These are phyloP conservation scores for Penicillium palitans DNA, from an alignment of 2,329 filamentous ascomycete species.

Conservation along the genomic window DNA sequence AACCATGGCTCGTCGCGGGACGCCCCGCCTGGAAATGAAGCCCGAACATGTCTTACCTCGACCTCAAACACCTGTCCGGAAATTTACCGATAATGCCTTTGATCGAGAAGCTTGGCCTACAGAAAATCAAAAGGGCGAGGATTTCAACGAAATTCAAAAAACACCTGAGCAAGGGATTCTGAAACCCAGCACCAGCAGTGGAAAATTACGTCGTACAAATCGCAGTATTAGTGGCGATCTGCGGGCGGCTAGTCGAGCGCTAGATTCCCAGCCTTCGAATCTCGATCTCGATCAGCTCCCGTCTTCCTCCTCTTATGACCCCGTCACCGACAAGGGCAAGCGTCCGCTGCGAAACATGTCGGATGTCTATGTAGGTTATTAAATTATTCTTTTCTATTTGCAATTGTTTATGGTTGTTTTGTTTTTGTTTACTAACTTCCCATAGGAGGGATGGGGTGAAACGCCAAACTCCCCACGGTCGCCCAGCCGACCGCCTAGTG, in stretches of 20 bases:
- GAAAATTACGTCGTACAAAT: slow-evolving; percentile 67
- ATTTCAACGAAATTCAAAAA: slow-evolving; percentile 32
- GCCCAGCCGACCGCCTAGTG: slow-evolving; percentile 88
- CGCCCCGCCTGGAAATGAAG: slow-evolving; percentile 42
- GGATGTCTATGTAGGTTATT: slow-evolving; percentile 82
- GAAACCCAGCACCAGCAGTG: slow-evolving; percentile 50
- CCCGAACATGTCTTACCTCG: slow-evolving; percentile 41
- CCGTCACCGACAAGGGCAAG: slow-evolving; percentile 84
- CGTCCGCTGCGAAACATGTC: slow-evolving; percentile 81
- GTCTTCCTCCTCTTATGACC: slow-evolving; percentile 63
- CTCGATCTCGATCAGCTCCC: slow-evolving; percentile 42
- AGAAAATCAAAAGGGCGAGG: slow-evolving; percentile 20
- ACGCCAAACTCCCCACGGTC: slow-evolving; percentile 81
- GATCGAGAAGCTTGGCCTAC: slow-evolving; percentile 35
- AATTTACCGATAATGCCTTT: slow-evolving; percentile 37
- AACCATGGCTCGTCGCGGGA: slow-evolving; percentile 39
- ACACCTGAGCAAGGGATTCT: slow-evolving; percentile 34
- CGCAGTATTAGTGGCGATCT: slow-evolving; percentile 73
- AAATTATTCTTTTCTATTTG: slow-evolving; percentile 18
- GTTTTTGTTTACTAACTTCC: slow-evolving; percentile 31
- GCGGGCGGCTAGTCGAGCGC: slow-evolving; percentile 62
- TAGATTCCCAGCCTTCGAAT: slow-evolving; percentile 35
- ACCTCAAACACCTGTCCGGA: slow-evolving; percentile 33
- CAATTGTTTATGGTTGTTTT: slow-evolving; percentile 17
- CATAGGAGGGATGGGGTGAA: slow-evolving; percentile 89